Percentiles rank a stretch among this genome's conserved stretches.
phyloP scores from a whole-genome alignment of 2,329 filamentous ascomycete genomes.

The Leptographium galeiforme region DNA sequence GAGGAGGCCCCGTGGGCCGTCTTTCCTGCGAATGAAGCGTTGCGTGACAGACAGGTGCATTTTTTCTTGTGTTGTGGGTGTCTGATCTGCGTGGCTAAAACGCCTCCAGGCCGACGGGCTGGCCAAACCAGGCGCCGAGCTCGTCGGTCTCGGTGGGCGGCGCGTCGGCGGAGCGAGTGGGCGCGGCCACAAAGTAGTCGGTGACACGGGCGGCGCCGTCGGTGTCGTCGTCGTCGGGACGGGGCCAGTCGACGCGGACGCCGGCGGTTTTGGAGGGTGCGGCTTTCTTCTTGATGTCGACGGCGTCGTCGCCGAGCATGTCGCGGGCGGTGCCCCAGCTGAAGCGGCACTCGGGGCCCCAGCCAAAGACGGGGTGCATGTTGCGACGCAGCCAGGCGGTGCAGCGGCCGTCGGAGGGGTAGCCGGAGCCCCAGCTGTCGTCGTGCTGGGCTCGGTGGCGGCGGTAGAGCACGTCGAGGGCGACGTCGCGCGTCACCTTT shows the following conservation, averaged over 20 bases:
- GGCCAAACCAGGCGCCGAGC: constrained; percentile 66
- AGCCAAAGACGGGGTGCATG: constrained; percentile 90
- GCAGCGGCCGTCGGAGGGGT: constrained; percentile 77
- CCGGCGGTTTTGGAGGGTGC: constrained; percentile 23
- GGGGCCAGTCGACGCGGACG: constrained; percentile 72
- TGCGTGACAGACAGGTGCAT: too few relatives aligned
- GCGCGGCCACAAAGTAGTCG: constrained; percentile 50
- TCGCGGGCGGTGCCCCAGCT: constrained; percentile 95
- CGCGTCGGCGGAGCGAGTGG: constrained; percentile 28
- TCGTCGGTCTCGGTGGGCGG: constrained; percentile 35
- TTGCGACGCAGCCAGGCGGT: constrained; percentile 69
- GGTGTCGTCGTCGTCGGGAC: constrained; percentile 21
- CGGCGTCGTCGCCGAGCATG: constrained; percentile 60
- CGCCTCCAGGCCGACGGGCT: constrained; percentile 51
- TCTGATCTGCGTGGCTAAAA: constrained; percentile 33
- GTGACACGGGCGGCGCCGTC: constrained; percentile 59
- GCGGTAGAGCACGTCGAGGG: constrained; percentile 66
- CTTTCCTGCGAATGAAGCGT: too few relatives aligned
- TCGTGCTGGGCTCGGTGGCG: constrained; percentile 3
- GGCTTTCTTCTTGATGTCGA: constrained; percentile 20
- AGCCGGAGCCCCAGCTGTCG: constrained; percentile 70
- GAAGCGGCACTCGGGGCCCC: constrained; percentile 85
- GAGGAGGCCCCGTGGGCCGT: too few relatives aligned
- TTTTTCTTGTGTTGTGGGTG: too few relatives aligned
- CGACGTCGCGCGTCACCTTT: constrained; percentile 88